Evolutionary conservation across 106 monocot genomes (phyloP).

Genomic region (Dendrobium catenatum): DNA sequence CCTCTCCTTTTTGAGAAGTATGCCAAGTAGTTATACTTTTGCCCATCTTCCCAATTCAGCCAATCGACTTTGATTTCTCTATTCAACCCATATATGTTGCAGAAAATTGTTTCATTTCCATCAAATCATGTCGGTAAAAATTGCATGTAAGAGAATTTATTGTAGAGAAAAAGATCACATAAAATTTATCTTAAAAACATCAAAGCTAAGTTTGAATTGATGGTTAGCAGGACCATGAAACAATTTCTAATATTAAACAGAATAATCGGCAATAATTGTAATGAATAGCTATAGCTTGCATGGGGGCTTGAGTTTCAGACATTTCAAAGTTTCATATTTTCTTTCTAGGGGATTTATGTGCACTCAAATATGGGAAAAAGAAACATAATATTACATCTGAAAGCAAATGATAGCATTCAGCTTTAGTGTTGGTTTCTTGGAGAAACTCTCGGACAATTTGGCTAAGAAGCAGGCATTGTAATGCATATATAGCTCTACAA

Average conservation of each 20-base stretch:
- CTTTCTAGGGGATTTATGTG: neutral
- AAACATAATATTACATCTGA: neutral
- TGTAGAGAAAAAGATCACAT: too few relatives aligned
- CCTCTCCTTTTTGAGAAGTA: neutral
- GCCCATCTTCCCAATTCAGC: neutral
- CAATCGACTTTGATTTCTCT: neutral
- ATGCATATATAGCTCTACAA: neutral
- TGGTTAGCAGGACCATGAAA: neutral
- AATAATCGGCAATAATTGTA: neutral
- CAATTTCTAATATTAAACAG: neutral
- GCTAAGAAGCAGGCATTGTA: neutral
- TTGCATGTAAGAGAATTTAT: neutral
- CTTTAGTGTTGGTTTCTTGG: slow-evolving; percentile 1
- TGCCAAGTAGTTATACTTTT: neutral
- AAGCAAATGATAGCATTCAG: neutral
- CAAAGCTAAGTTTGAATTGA: neutral
- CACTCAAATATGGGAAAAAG: neutral
- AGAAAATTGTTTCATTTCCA: too few relatives aligned
- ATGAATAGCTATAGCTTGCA: too few relatives aligned
- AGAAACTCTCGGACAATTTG: neutral
- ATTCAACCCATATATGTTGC: neutral
- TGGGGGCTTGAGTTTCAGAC: too few relatives aligned
- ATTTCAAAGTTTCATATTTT: too few relatives aligned
- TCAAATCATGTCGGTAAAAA: neutral
- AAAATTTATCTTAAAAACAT: neutral